Conservation (phyloP, 1,284 basidiomycete species). For the Peniophora sp. region DNA sequence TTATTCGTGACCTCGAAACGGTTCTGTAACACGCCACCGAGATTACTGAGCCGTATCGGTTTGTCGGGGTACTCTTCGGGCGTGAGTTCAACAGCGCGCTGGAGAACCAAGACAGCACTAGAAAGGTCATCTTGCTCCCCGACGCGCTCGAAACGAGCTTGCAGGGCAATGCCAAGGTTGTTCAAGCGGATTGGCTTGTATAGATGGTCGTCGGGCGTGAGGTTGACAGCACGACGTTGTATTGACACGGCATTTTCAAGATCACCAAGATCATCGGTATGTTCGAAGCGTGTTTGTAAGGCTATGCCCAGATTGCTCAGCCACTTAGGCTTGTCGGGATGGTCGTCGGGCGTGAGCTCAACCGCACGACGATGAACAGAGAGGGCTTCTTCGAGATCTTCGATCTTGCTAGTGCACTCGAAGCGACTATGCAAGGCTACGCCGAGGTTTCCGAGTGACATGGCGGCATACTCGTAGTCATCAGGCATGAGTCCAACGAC, state of each 20-base stretch:
- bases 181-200: slow-evolving; percentile 9
- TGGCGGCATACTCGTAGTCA: not conserved
- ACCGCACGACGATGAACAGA: not conserved
- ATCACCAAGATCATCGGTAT: not conserved
- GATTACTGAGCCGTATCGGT: not conserved
- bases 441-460: not conserved
- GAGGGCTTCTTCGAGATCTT: not conserved
- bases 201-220: slow-evolving; percentile 3
- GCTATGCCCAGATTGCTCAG: not conserved
- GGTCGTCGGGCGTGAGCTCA: not conserved
- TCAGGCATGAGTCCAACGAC: not conserved
- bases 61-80: not conserved
- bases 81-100: not conserved
- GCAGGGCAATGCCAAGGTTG: slow-evolving; percentile 19
- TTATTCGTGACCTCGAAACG: not conserved
- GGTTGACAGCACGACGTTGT: not conserved
- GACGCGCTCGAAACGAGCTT: slow-evolving; percentile 15
- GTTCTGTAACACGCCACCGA: not conserved
- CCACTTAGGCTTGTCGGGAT: not conserved
- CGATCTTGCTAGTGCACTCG: not conserved
- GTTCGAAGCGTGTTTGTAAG: not conserved
- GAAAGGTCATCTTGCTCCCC: slow-evolving; percentile 14
- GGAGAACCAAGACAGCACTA: slow-evolving; percentile 6
- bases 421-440: not conserved
- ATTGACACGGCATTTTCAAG: not conserved